Base-by-base conservation (phyloP, 306 rosid species). In the Herpetospermum pedunculosum region DNA sequence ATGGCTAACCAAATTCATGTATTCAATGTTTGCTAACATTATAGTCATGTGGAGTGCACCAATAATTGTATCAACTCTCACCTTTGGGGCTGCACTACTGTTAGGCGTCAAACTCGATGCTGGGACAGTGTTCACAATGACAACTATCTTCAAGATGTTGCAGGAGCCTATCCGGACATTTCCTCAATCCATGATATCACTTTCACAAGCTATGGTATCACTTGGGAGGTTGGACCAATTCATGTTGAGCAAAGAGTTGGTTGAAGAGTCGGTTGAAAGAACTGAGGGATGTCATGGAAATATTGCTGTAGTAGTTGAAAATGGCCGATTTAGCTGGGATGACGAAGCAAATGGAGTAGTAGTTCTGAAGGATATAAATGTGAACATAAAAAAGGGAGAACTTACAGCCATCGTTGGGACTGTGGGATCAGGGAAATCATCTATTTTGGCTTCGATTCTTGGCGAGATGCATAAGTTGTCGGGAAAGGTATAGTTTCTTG, bases 131-230 rank as follows among this genome's bases (percentile, higher is more conserved):
- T 85, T 93, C 58, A 91, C 98, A 2, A 92, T 97, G 60, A 76
- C 92, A 28, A 97, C 98, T 8, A 91, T 96, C 16, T 93, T 93
- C 65, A 85, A 93, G 25, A 81, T 91, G 62, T 78, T 93, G 48
- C 98, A 93, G 79, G 98, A 91, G 79, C 98, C 98, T 2, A 93
- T 93, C 72, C 83, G 88, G 81, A 89, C 92, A 54, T 87, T 93
- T 7, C 98, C 98, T 26, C 97, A 93, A 81, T 91, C 92, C 44
- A 86, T 93, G 72, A 87, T 97, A 85, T 87, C 87, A 88, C 83
- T 89, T 71, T 80, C 92, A 60, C 98, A 93, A 80, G 85, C 97
- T 44, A 93, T 87, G 78, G 96, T 93, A 1, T 93, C 98, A 3
- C 16, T 91, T 18, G 90, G 87, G 82, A 83, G 98, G 21, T 78